Percentiles rank a stretch among this genome's conserved stretches.
Evolutionary conservation across 2,329 filamentous ascomycete genomes (phyloP).

Genomic region (Fonsecaea monophora): DNA sequence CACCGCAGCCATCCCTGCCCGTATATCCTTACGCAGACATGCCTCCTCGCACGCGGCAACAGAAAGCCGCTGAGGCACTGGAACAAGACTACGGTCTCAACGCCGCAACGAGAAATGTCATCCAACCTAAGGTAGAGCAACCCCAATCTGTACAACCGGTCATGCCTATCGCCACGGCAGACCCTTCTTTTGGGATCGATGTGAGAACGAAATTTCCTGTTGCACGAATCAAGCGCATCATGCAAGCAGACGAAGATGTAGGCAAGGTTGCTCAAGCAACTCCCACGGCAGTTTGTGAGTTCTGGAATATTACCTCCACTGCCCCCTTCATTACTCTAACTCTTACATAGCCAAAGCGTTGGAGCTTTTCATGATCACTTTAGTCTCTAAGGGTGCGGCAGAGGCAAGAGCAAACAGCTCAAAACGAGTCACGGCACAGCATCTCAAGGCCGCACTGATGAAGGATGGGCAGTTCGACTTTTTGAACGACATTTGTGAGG

Average conservation of each 20-base stretch:
- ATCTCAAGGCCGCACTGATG: slow-evolving; percentile 89
- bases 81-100: slow-evolving; percentile 39
- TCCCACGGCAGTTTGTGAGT: slow-evolving; percentile 83
- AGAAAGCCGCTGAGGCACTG: slow-evolving; percentile 42
- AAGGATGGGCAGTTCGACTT: slow-evolving; percentile 95
- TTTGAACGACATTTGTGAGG: slow-evolving; percentile 84
- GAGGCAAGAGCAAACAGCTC: slow-evolving; percentile 74
- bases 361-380: slow-evolving; percentile 95
- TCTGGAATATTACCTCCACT: slow-evolving; percentile 27
- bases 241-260: slow-evolving; percentile 98
- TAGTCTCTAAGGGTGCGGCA: slow-evolving; percentile 86
- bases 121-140: slow-evolving; percentile 23
- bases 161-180: slow-evolving; percentile 24
- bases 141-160: slow-evolving; percentile 22
- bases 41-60: slow-evolving; percentile 51
- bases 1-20: slow-evolving; percentile 6
- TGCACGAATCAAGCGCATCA: slow-evolving; percentile 96
- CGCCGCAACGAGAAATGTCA: slow-evolving; percentile 14
- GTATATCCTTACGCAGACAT: slow-evolving; percentile 46
- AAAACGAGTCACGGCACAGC: slow-evolving; percentile 86
- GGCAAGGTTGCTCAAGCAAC: slow-evolving; percentile 98
- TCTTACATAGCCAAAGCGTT: slow-evolving; percentile 77
- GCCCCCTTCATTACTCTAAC: slow-evolving; percentile 18
- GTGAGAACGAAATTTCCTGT: slow-evolving; percentile 97
- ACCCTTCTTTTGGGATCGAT: slow-evolving; percentile 64